Conservation (phyloP, 768 basidiomycete species). For the Trametes cingulata region DNA sequence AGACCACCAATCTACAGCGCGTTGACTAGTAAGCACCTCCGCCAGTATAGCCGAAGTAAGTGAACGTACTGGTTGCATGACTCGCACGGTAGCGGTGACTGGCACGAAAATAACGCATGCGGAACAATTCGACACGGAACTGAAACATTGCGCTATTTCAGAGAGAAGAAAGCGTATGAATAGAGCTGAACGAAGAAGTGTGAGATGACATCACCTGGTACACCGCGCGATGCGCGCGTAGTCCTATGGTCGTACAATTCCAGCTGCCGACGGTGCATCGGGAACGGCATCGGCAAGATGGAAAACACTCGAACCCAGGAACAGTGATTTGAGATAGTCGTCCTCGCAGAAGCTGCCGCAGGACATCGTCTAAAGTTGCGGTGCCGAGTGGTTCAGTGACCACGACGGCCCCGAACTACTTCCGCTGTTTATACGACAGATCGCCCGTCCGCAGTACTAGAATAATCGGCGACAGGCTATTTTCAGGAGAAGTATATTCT, state of each 20-base stretch:
- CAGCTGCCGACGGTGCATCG: neutral
- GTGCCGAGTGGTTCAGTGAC: neutral
- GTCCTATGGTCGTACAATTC: neutral
- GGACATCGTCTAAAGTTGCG: neutral
- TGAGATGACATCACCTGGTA: neutral
- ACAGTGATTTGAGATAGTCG: neutral
- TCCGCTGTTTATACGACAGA: slow-evolving; percentile 8
- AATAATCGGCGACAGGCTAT: neutral
- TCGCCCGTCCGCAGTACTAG: neutral
- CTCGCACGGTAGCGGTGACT: neutral
- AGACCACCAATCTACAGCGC: neutral
- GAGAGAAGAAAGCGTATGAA: neutral
- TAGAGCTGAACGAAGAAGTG: neutral
- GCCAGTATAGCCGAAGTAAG: slow-evolving; percentile 1
- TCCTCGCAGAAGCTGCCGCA: neutral
- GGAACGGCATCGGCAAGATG: neutral
- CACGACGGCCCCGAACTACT: slow-evolving; percentile 5
- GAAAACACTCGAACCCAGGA: neutral
- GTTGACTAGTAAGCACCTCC: neutral
- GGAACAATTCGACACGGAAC: neutral
- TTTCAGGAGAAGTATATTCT: neutral
- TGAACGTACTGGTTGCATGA: neutral
- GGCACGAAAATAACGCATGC: slow-evolving; percentile 1
- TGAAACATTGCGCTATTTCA: neutral
- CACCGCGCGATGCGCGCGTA: neutral